A percentile compares a stretch with the other conserved stretches of the same genome.
These are phyloP conservation scores for Vinca minor DNA, from an alignment of 257 asterid species.

Conservation along the genomic window DNA sequence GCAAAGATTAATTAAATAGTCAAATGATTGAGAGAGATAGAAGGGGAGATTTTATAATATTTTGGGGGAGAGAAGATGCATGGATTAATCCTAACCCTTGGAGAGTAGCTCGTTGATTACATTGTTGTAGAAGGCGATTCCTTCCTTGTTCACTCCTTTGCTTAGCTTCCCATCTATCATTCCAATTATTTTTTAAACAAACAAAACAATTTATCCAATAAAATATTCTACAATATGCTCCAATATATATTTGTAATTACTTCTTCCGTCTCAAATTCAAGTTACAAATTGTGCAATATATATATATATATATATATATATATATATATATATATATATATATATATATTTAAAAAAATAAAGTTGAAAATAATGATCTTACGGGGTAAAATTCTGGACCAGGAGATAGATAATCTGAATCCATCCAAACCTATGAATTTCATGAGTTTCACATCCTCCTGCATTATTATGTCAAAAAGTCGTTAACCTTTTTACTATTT, in stretches of 20 bases:
- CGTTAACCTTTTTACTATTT: too few relatives aligned
- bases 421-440: conserved; percentile 35
- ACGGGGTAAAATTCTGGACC: conserved; percentile 65
- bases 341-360: too few relatives aligned
- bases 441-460: conserved; percentile 48
- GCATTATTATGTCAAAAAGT: not conserved
- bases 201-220: too few relatives aligned
- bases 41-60: not conserved
- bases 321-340: too few relatives aligned
- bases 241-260: too few relatives aligned
- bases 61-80: not conserved
- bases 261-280: too few relatives aligned
- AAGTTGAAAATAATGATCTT: not conserved
- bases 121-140: conserved; percentile 51
- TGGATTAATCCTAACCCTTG: conserved; percentile 30
- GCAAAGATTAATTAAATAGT: not conserved
- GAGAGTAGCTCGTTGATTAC: conserved; percentile 47
- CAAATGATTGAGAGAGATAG: not conserved
- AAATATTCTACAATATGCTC: too few relatives aligned
- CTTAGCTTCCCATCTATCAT: conserved; percentile 43
- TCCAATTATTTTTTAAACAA: not conserved
- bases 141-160: conserved; percentile 49
- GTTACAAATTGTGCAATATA: too few relatives aligned
- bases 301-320: too few relatives aligned
- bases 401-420: conserved; percentile 61